Evolutionary conservation across 202 grass and related monocot species (phyloP).

Genomic region (Schoenoplectus triqueter): DNA sequence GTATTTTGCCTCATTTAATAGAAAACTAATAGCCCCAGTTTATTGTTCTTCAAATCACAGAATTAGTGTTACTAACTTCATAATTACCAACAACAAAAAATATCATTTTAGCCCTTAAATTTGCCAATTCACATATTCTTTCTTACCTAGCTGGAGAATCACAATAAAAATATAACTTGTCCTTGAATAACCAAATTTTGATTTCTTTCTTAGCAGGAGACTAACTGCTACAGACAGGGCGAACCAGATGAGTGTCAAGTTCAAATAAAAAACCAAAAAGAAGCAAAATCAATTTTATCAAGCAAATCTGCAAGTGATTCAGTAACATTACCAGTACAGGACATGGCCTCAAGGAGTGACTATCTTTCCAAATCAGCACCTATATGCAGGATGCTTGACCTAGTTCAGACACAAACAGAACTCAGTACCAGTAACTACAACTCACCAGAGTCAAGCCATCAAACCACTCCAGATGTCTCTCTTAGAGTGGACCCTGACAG

Average conservation of each 20-base stretch:
- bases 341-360: not conserved
- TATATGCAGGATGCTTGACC: not conserved
- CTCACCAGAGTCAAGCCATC: not conserved
- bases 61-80: constrained; percentile 13
- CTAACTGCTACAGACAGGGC: not conserved
- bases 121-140: too few relatives aligned
- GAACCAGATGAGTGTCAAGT: not conserved
- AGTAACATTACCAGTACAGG: constrained; percentile 21
- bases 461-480: not conserved
- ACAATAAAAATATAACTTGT: too few relatives aligned
- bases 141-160: too few relatives aligned
- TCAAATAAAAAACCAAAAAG: constrained; percentile 1
- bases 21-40: not conserved
- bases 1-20: not conserved
- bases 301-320: not conserved
- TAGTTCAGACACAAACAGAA: not conserved
- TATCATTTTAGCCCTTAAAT: not conserved
- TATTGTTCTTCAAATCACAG: not conserved
- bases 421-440: not conserved
- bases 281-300: not conserved
- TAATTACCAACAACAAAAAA: not conserved
- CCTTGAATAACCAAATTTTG: not conserved
- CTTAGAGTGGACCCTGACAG: not conserved
- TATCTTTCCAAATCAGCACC: not conserved
- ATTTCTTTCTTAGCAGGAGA: constrained; percentile 16